phyloP scores from a whole-genome alignment of 768 basidiomycete genomes.

The Serpula lacrymans region DNA sequence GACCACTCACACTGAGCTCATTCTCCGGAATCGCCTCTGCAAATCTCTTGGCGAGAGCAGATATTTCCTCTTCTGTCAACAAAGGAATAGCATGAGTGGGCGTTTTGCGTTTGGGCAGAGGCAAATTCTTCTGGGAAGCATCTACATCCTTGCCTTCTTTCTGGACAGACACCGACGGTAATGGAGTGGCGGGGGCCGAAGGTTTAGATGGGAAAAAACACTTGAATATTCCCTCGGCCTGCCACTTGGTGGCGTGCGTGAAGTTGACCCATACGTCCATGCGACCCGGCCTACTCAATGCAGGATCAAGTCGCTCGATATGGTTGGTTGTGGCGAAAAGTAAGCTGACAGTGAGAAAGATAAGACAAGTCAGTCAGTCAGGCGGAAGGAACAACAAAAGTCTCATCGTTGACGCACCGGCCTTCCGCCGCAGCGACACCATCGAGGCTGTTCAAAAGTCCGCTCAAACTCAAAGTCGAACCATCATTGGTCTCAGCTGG shows the following conservation, averaged over 20 bases:
- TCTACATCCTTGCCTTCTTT: constrained; percentile 30
- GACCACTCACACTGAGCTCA: constrained; percentile 73
- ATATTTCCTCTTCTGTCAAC: constrained; percentile 73
- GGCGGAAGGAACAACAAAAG: no score
- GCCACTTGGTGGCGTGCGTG: constrained; percentile 88
- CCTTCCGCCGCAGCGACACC: constrained; percentile 85
- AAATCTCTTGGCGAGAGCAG: constrained; percentile 75
- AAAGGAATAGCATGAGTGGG: constrained; percentile 59
- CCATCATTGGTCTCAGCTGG: constrained; percentile 59
- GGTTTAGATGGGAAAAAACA: constrained; percentile 82
- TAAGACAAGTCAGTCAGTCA: constrained; percentile 11
- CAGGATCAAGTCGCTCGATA: constrained; percentile 88
- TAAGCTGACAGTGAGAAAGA: constrained; percentile 42
- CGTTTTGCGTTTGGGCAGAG: constrained; percentile 62
- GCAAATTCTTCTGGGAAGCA: constrained; percentile 62
- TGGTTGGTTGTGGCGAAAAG: constrained; percentile 94
- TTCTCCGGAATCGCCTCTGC: constrained; percentile 82
- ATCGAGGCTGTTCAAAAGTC: constrained; percentile 81
- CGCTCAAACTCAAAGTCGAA: constrained; percentile 81
- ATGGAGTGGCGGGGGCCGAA: constrained; percentile 4
- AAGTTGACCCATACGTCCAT: constrained; percentile 95
- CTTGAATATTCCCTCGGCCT: constrained; percentile 90
- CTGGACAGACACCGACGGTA: constrained; percentile 13
- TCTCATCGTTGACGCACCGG: constrained; percentile 68
- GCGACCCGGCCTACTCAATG: constrained; percentile 82